Conservation (phyloP, 352 stramenopile genomes). For the Phytophthora sojae region DNA sequence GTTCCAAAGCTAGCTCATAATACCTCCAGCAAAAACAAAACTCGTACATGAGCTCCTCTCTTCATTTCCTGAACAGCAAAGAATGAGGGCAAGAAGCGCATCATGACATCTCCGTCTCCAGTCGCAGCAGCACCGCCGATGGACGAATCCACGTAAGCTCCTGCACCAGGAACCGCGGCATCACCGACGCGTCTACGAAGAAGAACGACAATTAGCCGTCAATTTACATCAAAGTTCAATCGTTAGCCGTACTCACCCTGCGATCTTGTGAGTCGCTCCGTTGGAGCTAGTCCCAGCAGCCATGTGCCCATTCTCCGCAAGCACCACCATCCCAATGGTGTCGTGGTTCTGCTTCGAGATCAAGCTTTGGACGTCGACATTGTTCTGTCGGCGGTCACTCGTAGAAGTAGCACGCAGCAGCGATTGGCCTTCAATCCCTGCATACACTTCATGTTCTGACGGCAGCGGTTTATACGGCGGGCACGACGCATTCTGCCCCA, state of each 20-base stretch:
- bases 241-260: constrained; percentile 51
- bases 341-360: constrained; percentile 86
- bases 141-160: constrained; percentile 86
- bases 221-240: neutral
- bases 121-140: constrained; percentile 87
- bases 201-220: neutral
- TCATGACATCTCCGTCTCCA: constrained; percentile 93
- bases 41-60: constrained; percentile 67
- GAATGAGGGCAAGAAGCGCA: constrained; percentile 91
- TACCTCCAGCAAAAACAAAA: neutral
- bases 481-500: constrained; percentile 72
- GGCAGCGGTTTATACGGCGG: constrained; percentile 77
- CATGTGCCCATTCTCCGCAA: constrained; percentile 71
- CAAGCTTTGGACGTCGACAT: constrained; percentile 31
- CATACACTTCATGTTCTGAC: constrained; percentile 32
- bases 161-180: constrained; percentile 81
- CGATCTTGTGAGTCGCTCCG: constrained; percentile 90
- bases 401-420: constrained; percentile 21
- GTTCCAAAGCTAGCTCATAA: too few relatives aligned
- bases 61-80: constrained; percentile 86
- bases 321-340: constrained; percentile 91
- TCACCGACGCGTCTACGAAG: constrained; percentile 85
- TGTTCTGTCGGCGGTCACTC: constrained; percentile 18
- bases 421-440: constrained; percentile 21
- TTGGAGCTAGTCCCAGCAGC: constrained; percentile 91